Percentiles rank a stretch among this genome's conserved stretches.
phyloP scores from a whole-genome alignment of 1,139 yeast genomes.

The Hyphopichia khmerensis region DNA sequence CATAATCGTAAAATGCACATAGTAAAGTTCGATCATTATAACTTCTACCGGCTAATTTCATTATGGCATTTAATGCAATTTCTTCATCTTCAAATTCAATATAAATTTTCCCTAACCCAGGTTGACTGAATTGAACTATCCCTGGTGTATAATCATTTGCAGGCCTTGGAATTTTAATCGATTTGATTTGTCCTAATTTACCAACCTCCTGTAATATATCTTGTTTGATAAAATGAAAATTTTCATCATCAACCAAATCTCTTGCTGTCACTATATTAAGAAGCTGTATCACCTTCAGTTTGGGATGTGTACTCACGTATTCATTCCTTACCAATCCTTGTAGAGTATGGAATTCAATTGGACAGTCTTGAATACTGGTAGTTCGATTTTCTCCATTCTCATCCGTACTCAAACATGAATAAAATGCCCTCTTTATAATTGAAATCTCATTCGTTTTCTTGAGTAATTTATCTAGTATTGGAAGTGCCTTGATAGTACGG shows the following conservation, averaged over 20 bases:
- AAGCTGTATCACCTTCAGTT: slow-evolving; percentile 61
- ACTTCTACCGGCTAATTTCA: slow-evolving; percentile 63
- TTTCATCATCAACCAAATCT: slow-evolving; percentile 56
- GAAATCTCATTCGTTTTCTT: slow-evolving; percentile 13
- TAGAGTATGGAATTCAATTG: slow-evolving; percentile 32
- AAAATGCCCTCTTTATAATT: slow-evolving; percentile 24
- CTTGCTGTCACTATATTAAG: slow-evolving; percentile 65
- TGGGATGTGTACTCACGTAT: slow-evolving; percentile 32
- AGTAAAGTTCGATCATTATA: slow-evolving; percentile 72
- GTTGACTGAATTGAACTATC: slow-evolving; percentile 41
- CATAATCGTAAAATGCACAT: slow-evolving; percentile 61
- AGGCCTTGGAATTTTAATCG: slow-evolving; percentile 68
- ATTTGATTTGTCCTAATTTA: slow-evolving; percentile 51
- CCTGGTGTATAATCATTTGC: slow-evolving; percentile 48
- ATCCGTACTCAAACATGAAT: slow-evolving; percentile 32
- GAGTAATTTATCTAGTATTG: slow-evolving; percentile 9
- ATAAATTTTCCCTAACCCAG: slow-evolving; percentile 72
- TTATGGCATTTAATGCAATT: slow-evolving; percentile 56
- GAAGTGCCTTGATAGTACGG: slow-evolving; percentile 1
- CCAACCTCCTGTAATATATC: slow-evolving; percentile 56
- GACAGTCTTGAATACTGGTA: slow-evolving; percentile 38
- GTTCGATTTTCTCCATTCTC: slow-evolving; percentile 1
- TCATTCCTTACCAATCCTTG: slow-evolving; percentile 35
- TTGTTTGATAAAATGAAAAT: slow-evolving; percentile 47
- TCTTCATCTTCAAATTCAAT: slow-evolving; percentile 59